Evolutionary conservation across 495 filamentous ascomycete species (phyloP).

Genomic region (Oidiodendron maius): DNA sequence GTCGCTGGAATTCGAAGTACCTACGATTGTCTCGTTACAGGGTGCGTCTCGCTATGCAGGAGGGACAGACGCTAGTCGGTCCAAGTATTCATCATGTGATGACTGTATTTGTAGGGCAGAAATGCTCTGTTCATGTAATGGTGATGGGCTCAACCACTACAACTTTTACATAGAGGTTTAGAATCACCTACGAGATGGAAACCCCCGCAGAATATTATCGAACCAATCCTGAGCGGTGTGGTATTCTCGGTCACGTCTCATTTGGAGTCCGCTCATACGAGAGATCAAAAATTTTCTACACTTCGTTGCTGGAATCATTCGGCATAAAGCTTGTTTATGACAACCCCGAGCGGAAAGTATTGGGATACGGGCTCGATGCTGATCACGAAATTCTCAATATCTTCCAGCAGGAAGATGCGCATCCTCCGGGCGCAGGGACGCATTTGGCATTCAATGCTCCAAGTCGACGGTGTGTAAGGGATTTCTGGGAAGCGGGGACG

Average conservation of each 20-base stretch:
- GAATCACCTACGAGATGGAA: no score
- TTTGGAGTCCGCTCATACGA: conserved; percentile 25
- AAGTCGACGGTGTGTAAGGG: conserved; percentile 25
- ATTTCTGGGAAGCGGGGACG: conserved; percentile 32
- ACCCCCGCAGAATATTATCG: conserved; percentile 1
- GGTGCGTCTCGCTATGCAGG: no score
- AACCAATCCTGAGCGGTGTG: conserved; percentile 12
- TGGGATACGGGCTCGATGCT: conserved; percentile 27
- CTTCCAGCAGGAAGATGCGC: conserved; percentile 22
- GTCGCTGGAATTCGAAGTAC: no score
- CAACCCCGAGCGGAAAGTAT: conserved; percentile 22
- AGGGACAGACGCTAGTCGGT: no score
- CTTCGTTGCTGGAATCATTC: conserved; percentile 22
- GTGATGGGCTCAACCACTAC: no score
- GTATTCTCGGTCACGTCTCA: conserved; percentile 29
- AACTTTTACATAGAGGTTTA: no score
- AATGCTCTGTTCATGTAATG: no score
- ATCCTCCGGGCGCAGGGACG: conserved; percentile 22
- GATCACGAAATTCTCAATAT: conserved; percentile 27
- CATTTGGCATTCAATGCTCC: conserved; percentile 33
- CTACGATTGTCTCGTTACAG: no score
- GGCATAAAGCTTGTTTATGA: conserved; percentile 30
- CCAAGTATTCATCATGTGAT: no score
- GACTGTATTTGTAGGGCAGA: no score
- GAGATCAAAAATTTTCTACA: conserved; percentile 29